These are phyloP conservation scores for Hypoxylon intermedium DNA, from an alignment of 495 filamentous ascomycete genomes.

Conservation along the genomic window DNA sequence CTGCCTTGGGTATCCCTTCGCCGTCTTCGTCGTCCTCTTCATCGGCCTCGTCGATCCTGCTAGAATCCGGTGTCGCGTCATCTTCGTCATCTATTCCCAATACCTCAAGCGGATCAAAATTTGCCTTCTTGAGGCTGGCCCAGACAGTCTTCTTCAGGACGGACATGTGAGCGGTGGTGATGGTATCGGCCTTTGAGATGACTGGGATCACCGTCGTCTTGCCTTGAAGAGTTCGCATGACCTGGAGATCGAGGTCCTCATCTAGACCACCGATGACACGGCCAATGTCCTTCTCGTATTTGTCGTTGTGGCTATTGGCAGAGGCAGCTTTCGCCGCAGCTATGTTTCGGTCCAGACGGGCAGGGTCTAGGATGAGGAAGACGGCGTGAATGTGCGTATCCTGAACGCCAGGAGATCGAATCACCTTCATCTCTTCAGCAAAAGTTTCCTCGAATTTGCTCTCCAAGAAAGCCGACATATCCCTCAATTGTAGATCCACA, in stretches of 20 bases:
- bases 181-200: conserved; percentile 95
- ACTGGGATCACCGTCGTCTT: conserved; percentile 97
- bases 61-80: conserved; percentile 58
- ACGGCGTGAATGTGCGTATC: conserved; percentile 98
- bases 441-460: conserved; percentile 99
- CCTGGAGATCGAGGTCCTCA: conserved; percentile 87
- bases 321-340: conserved; percentile 65
- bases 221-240: conserved; percentile 84
- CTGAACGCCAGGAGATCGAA: conserved; percentile 87
- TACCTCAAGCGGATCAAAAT: conserved; percentile 87
- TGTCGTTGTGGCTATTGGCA: conserved; percentile 59
- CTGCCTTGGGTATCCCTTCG: conserved; percentile 38
- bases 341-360: conserved; percentile 82
- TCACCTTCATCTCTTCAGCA: conserved; percentile 95
- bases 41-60: conserved; percentile 66
- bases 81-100: conserved; percentile 81
- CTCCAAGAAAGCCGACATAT: conserved; percentile 90
- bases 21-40: conserved; percentile 56
- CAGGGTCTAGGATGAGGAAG: conserved; percentile 89
- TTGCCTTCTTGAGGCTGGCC: conserved; percentile 82
- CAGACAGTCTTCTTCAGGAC: conserved; percentile 90
- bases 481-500: conserved; percentile 90
- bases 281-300: conserved; percentile 54
- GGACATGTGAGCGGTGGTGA: conserved; percentile 92
- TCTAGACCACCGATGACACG: conserved; percentile 75